phyloP scores from a whole-genome alignment of 2,329 filamentous ascomycete genomes.

The Xylariaceae sp. region DNA sequence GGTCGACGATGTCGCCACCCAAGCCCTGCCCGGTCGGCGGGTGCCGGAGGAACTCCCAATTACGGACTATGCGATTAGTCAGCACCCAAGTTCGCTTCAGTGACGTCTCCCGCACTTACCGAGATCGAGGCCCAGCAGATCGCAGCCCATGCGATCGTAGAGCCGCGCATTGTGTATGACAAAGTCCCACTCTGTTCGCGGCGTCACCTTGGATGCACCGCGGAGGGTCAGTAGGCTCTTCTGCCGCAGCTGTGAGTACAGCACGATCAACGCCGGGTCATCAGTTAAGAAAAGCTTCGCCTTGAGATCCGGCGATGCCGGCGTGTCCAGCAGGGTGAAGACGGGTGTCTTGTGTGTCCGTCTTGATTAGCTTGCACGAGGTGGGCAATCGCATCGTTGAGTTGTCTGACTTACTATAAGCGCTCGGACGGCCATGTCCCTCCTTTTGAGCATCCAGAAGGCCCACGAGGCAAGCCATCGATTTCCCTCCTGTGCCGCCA shows the following conservation, averaged over 20 bases:
- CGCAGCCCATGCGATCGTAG: slow-evolving; percentile 90
- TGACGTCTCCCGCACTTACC: slow-evolving; percentile 43
- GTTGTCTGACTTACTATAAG: slow-evolving; percentile 59
- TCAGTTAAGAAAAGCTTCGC: slow-evolving; percentile 81
- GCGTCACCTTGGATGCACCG: slow-evolving; percentile 76
- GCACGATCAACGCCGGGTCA: slow-evolving; percentile 79
- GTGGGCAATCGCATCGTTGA: neutral
- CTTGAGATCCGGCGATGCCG: slow-evolving; percentile 62
- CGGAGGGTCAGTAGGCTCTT: slow-evolving; percentile 77
- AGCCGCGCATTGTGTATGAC: slow-evolving; percentile 78
- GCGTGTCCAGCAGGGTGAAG: slow-evolving; percentile 64
- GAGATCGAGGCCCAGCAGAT: slow-evolving; percentile 79
- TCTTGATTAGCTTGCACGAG: slow-evolving; percentile 5
- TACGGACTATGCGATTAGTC: slow-evolving; percentile 50
- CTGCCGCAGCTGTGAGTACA: slow-evolving; percentile 81
- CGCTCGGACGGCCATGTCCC: slow-evolving; percentile 77
- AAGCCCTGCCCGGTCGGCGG: slow-evolving; percentile 35
- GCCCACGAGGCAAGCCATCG: slow-evolving; percentile 94
- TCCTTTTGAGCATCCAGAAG: slow-evolving; percentile 81
- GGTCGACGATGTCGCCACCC: slow-evolving; percentile 50
- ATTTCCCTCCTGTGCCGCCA: slow-evolving; percentile 77
- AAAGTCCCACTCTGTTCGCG: slow-evolving; percentile 80
- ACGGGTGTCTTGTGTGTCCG: slow-evolving; percentile 66
- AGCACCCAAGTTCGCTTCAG: neutral
- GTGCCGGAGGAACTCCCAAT: slow-evolving; percentile 70